These are phyloP conservation scores for Cryphonectria radicalis DNA, from an alignment of 2,329 filamentous ascomycete genomes.

Conservation along the genomic window DNA sequence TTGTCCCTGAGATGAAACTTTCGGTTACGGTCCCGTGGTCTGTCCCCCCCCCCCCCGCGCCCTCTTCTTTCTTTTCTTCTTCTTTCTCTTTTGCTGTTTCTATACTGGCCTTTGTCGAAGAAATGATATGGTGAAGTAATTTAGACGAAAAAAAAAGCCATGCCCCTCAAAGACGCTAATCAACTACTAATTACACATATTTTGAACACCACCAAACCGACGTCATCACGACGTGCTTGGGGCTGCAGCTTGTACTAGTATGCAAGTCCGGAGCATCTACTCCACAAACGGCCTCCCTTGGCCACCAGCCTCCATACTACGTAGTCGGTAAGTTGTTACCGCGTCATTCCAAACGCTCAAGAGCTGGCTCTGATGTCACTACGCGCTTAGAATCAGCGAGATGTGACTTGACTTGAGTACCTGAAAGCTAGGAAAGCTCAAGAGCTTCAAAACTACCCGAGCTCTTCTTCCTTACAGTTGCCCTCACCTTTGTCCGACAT, in stretches of 20 bases:
- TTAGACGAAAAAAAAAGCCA: background rate
- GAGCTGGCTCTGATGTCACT: constrained; percentile 9
- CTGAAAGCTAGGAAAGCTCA: background rate
- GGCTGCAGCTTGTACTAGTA: background rate
- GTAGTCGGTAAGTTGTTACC: background rate
- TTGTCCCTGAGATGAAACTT: background rate
- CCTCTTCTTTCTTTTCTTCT: background rate
- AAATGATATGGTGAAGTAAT: too few relatives aligned
- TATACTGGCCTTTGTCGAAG: background rate
- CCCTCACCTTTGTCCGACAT: background rate
- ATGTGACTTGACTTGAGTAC: background rate
- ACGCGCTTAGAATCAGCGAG: background rate
- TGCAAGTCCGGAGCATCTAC: background rate
- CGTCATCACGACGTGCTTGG: constrained; percentile 9
- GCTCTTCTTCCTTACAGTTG: background rate
- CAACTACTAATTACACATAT: background rate
- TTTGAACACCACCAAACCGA: background rate
- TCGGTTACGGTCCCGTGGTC: background rate
- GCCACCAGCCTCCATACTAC: background rate
- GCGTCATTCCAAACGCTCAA: background rate
- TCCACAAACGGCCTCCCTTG: constrained; percentile 2
- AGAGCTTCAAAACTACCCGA: background rate
- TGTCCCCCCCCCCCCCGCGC: background rate
- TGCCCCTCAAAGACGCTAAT: background rate
- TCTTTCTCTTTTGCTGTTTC: background rate